Evolutionary conservation across 75 land plant genomes (phyloP), one percentile per base, ranked within the genome.

Genomic region (Pinus albicaulis): DNA sequence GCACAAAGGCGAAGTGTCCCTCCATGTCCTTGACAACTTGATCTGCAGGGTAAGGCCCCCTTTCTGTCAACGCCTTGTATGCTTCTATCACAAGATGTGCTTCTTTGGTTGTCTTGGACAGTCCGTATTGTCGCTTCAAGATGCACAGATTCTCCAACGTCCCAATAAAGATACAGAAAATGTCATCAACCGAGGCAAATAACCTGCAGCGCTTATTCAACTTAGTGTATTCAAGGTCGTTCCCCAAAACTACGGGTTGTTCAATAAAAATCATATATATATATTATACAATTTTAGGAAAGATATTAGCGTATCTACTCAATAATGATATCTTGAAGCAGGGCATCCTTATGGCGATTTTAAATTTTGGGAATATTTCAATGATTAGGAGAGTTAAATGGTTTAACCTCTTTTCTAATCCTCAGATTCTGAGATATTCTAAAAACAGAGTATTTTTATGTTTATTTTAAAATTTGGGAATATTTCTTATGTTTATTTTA

Each of bases 11-110:
- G 77, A 92, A 97, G 72, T 74, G 61, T 24, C 99, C 99, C 3
- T 69, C 73, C 1, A 98, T 82, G 63, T 92, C 98, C 64, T 81
- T 83, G 60, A 98, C 77, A 60, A 98, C 95, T 73, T 95, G 93
- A 68, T 95, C 85, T n/a, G 98, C 94, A 7, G 99, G 91, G 83
- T 86, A 92, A 3, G 99, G 98, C 60, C 89, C 87, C 24, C 99
- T 82, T 84, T 98, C 99, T 6, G 92, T 85, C 44, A 98, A 89
- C 10, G 93, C 86, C 74, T 84, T 79, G 78, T 98, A 98, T 7
- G 90, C 91, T 53, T 98, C 94, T 28, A 95, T 91, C 44, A 95
- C 88, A 63, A 98, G 72, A 81, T 87, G 73, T 5, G 90, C 98
- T 80, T 98, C 99, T 73, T 84, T 85, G n/a, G 87, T 71, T 73